Base-by-base conservation (phyloP, 106 monocot species). In the Dioscorea alata region DNA sequence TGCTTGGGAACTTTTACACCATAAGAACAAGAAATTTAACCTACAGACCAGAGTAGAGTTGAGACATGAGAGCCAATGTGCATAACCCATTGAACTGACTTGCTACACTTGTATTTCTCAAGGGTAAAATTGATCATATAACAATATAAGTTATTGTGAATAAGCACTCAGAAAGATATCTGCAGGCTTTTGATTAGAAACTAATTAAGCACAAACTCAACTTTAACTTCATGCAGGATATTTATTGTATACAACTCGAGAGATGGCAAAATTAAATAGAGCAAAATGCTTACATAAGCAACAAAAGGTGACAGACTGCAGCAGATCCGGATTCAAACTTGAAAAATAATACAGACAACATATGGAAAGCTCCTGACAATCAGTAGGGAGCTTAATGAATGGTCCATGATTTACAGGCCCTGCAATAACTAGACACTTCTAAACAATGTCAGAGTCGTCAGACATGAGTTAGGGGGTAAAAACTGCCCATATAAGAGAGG, bases 341-440 rank as follows among this genome's bases (percentile, higher is more conserved):
- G 88, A 81, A 63, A 91, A 86, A 71, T 95, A 88, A 82, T 83
- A 91, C 61, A 95, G 53, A 33, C 79, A 74, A 59, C 67, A 81
- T 23, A 90, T 68, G 15, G 94, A 88, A 74, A 88, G 78, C 32
- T 88, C 86, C 67, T 95, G 88, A 72, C 88, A 88, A 63, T 91
- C 94, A 16, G 14, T 61, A 7, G 94, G 85, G 49, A 88, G 85
- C 66, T 86, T 88, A 23, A 84, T 23, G 63, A 95, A 95, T 49
- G 76, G 69, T 57, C 94, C 94, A 73, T 73, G 71, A 17, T 65
- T 57, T 59, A 76, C 48, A 14, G 23, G 32, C 48, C 75, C 92
- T 88, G 83, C 71, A 78, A 74, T n/a, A 62, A 31, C 74, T 69
- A 73, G 4, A 32, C 5, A 19, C 17, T 60, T n/a, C 32, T 3